Percentiles rank a stretch among this genome's conserved stretches.
phyloP scores from a whole-genome alignment of 371 early-diverging fungal species.

The Mucor piriformis region DNA sequence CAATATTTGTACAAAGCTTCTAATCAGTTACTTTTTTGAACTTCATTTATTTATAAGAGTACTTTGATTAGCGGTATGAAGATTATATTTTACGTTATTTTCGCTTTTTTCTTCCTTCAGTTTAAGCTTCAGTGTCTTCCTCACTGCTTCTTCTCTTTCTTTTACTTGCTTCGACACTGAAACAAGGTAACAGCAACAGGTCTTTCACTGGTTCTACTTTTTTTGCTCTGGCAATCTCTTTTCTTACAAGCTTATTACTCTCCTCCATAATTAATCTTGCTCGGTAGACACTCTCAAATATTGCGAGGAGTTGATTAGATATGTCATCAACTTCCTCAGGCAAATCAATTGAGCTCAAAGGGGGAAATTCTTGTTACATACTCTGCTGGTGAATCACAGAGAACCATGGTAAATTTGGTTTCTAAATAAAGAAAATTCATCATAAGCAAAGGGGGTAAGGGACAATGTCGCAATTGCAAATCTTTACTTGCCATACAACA shows the following conservation, averaged over 20 bases:
- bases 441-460: slow-evolving; percentile 6
- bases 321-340: slow-evolving; percentile 12
- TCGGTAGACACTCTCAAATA: slow-evolving; percentile 8
- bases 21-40: too few relatives aligned
- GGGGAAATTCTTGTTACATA: slow-evolving; percentile 10
- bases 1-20: too few relatives aligned
- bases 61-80: slow-evolving; percentile 21
- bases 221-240: slow-evolving; percentile 7
- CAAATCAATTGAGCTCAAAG: slow-evolving; percentile 13
- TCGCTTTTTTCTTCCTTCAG: slow-evolving; percentile 19
- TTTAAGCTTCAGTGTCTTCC: slow-evolving; percentile 11
- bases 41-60: slow-evolving; percentile 16
- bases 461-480: slow-evolving; percentile 6
- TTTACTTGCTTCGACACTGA: slow-evolving; percentile 12
- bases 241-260: slow-evolving; percentile 7
- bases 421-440: slow-evolving; percentile 15
- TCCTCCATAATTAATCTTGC: slow-evolving; percentile 10
- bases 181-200: slow-evolving; percentile 9
- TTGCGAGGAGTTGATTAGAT: slow-evolving; percentile 14
- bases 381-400: slow-evolving; percentile 12
- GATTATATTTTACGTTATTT: slow-evolving; percentile 19
- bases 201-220: slow-evolving; percentile 10
- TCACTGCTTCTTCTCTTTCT: slow-evolving; percentile 8
- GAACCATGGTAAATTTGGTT: slow-evolving; percentile 11
- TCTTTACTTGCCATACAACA: slow-evolving; percentile 9